These are phyloP conservation scores for Candida nitratophila DNA, from an alignment of 805 yeast genomes.

Conservation along the genomic window DNA sequence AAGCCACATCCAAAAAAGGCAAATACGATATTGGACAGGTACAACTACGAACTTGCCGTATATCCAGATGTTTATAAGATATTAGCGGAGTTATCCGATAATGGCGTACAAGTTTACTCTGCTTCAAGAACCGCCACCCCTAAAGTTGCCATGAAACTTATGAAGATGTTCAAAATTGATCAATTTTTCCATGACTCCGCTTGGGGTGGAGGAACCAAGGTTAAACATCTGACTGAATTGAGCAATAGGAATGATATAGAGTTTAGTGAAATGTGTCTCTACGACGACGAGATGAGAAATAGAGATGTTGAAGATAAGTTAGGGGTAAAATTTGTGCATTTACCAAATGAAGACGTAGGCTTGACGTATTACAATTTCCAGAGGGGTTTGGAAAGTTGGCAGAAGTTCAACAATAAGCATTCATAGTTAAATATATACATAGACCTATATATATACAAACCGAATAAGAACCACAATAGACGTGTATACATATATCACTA, in stretches of 20 bases:
- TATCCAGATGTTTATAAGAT: conserved; percentile 66
- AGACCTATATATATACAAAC: too few relatives aligned
- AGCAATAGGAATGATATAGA: conserved; percentile 40
- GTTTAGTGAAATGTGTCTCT: conserved; percentile 45
- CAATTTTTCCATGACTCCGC: conserved; percentile 50
- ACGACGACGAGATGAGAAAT: conserved; percentile 77
- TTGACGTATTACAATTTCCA: conserved; percentile 50
- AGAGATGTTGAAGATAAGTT: conserved; percentile 58
- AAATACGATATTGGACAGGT: conserved; percentile 39
- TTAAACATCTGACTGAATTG: conserved; percentile 41
- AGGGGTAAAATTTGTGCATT: conserved; percentile 64
- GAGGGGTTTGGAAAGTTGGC: conserved; percentile 33
- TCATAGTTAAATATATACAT: background rate
- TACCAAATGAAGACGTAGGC: conserved; percentile 50
- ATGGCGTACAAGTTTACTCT: conserved; percentile 47
- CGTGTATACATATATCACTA: too few relatives aligned
- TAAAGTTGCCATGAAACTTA: conserved; percentile 58
- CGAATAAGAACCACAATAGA: too few relatives aligned
- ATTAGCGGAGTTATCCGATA: conserved; percentile 40
- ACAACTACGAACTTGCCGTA: conserved; percentile 49
- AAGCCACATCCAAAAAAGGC: conserved; percentile 21
- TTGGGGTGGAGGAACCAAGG: conserved; percentile 64
- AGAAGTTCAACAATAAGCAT: conserved; percentile 2
- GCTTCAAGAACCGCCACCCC: conserved; percentile 83
- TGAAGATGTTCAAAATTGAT: conserved; percentile 45